phyloP scores from a whole-genome alignment of 139 green algal genomes.

The Chlorella sp. region DNA sequence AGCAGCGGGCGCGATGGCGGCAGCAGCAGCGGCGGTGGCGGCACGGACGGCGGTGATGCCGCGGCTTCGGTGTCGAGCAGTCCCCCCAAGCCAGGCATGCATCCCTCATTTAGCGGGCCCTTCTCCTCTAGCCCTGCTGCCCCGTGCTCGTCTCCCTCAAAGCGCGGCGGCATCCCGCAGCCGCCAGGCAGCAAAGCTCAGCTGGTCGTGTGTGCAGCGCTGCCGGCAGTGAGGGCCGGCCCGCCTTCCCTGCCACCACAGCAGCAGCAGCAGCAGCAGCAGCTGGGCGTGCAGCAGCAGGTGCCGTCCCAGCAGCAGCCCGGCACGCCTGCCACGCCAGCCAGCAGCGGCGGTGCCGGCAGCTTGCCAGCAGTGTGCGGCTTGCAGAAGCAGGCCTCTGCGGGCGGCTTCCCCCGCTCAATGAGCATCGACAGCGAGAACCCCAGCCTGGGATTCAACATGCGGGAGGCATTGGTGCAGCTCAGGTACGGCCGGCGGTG shows the following conservation, averaged over 20 bases:
- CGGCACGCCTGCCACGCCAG: neutral
- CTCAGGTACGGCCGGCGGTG: constrained; percentile 10
- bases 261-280: neutral
- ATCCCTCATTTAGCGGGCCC: no score
- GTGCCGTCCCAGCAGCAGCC: neutral
- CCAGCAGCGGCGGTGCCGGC: neutral
- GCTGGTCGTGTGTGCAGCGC: neutral
- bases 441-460: constrained; percentile 36
- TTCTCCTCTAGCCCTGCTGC: no score
- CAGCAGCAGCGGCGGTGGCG: neutral
- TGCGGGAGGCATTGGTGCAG: constrained; percentile 25
- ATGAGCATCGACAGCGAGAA: constrained; percentile 39
- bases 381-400: neutral
- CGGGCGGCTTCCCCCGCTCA: constrained; percentile 4
- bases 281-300: neutral
- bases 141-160: neutral
- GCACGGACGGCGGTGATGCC: neutral
- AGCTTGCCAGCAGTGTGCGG: neutral
- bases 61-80: neutral
- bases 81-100: neutral
- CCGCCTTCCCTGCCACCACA: neutral
- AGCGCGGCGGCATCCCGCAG: constrained; percentile 23
- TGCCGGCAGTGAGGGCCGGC: neutral
- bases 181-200: neutral
- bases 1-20: neutral